Conservation (phyloP, 208 protist species). For the Trypanosoma congolense region DNA sequence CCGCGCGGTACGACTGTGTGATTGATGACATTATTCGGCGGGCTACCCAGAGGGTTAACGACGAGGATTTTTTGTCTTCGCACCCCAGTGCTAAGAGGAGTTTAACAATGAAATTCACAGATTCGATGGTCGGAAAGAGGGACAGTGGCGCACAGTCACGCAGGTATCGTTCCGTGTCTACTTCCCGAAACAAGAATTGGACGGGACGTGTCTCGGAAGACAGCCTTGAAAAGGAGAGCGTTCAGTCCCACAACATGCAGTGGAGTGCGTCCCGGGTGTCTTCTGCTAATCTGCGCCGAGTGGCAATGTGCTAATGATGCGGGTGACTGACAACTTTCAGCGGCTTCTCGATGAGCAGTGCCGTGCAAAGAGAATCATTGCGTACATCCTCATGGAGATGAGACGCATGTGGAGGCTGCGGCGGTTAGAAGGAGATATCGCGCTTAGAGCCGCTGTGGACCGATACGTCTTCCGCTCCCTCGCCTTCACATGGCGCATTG, state of each 20-base stretch:
- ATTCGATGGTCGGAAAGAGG: too few relatives aligned
- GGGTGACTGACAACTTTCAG: constrained; percentile 34
- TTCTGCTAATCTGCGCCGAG: too few relatives aligned
- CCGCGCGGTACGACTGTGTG: constrained; percentile 75
- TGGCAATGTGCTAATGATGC: neutral
- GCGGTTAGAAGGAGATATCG: constrained; percentile 34
- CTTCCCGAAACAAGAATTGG: too few relatives aligned
- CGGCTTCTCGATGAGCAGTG: constrained; percentile 70
- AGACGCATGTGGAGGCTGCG: constrained; percentile 57
- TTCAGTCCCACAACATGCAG: too few relatives aligned
- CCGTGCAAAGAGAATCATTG: constrained; percentile 70
- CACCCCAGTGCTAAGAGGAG: too few relatives aligned
- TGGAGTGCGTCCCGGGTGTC: too few relatives aligned
- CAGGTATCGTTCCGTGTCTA: too few relatives aligned
- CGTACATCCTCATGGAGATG: constrained; percentile 67
- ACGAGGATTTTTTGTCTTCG: too few relatives aligned
- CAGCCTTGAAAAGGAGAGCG: too few relatives aligned
- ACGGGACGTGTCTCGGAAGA: too few relatives aligned
- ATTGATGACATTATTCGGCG: constrained; percentile 62
- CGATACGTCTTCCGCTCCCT: constrained; percentile 28
- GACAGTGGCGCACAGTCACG: too few relatives aligned
- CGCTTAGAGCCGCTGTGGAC: constrained; percentile 34
- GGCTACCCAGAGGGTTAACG: constrained; percentile 22
- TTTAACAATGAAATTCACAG: too few relatives aligned
- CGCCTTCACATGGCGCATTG: constrained; percentile 56